These are phyloP conservation scores for Arxiozyma slooffiae DNA, from an alignment of 1,139 yeast genomes.

Conservation along the genomic window DNA sequence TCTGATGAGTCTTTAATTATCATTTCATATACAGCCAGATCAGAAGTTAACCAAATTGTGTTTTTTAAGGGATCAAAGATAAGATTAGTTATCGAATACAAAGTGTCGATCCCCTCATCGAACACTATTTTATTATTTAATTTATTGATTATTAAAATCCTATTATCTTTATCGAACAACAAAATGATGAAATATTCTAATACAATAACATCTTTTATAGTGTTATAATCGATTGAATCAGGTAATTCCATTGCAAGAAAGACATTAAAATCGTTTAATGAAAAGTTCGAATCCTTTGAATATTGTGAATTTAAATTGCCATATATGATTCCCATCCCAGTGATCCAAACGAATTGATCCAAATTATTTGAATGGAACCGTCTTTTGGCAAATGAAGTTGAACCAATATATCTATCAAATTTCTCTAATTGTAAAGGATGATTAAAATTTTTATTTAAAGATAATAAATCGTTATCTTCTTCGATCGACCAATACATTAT, in stretches of 20 bases:
- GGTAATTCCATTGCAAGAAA: slow-evolving; percentile 36
- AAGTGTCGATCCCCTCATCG: slow-evolving; percentile 33
- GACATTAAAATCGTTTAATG: slow-evolving; percentile 31
- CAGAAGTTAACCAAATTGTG: slow-evolving; percentile 56
- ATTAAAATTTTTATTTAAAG: neutral
- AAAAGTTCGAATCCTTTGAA: slow-evolving; percentile 11
- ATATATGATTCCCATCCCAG: slow-evolving; percentile 38
- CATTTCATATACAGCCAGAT: slow-evolving; percentile 50
- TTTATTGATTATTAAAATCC: slow-evolving; percentile 40
- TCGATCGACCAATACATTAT: slow-evolving; percentile 35
- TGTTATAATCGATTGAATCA: slow-evolving; percentile 21
- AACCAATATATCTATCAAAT: slow-evolving; percentile 29
- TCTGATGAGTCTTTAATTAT: slow-evolving; percentile 58
- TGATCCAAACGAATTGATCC: slow-evolving; percentile 38
- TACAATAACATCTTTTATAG: slow-evolving; percentile 36
- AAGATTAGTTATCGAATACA: slow-evolving; percentile 30
- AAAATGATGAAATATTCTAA: slow-evolving; percentile 47
- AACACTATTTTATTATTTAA: slow-evolving; percentile 40
- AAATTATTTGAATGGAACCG: slow-evolving; percentile 25
- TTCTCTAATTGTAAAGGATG: slow-evolving; percentile 31
- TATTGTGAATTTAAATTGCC: slow-evolving; percentile 26
- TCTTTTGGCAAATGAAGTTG: slow-evolving; percentile 26
- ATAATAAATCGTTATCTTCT: slow-evolving; percentile 6
- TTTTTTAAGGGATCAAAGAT: slow-evolving; percentile 39
- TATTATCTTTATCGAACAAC: slow-evolving; percentile 33